Evolutionary conservation across 768 basidiomycete species (phyloP).

Genomic region (Podaxis pistillaris): DNA sequence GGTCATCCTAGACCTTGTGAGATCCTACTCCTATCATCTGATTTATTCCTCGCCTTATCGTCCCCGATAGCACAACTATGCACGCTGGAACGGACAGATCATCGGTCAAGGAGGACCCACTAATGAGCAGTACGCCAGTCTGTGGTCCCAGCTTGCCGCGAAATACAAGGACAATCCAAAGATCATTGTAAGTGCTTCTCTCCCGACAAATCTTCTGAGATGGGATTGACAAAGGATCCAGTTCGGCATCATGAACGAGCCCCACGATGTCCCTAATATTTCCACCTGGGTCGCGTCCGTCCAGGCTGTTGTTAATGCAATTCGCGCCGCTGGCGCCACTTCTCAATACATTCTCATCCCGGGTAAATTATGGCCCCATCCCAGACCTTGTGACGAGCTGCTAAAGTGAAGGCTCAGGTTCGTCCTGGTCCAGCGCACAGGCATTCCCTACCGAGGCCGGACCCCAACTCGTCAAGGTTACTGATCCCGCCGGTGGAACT

Average conservation of each 20-base stretch:
- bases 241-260: slow-evolving; percentile 54
- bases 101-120: slow-evolving; percentile 59
- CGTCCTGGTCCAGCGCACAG: slow-evolving; percentile 28
- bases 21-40: slow-evolving; percentile 8
- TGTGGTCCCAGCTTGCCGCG: slow-evolving; percentile 53
- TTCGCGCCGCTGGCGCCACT: slow-evolving; percentile 54
- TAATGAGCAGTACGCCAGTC: slow-evolving; percentile 45
- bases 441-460: slow-evolving; percentile 44
- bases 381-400: background rate
- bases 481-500: slow-evolving; percentile 38
- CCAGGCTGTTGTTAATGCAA: slow-evolving; percentile 57
- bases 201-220: background rate
- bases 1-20: slow-evolving; percentile 50
- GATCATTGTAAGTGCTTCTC: slow-evolving; percentile 38
- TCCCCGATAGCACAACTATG: slow-evolving; percentile 51
- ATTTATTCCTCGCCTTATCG: background rate
- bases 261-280: slow-evolving; percentile 50
- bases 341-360: slow-evolving; percentile 56
- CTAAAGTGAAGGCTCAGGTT: slow-evolving; percentile 17
- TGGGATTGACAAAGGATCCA: slow-evolving; percentile 5
- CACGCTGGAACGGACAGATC: slow-evolving; percentile 54
- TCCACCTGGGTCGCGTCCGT: slow-evolving; percentile 45
- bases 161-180: slow-evolving; percentile 41
- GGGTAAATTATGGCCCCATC: slow-evolving; percentile 28
- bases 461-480: slow-evolving; percentile 38